Conservation (phyloP, 176 grass and related monocot genomes). For the Poa pratensis region DNA sequence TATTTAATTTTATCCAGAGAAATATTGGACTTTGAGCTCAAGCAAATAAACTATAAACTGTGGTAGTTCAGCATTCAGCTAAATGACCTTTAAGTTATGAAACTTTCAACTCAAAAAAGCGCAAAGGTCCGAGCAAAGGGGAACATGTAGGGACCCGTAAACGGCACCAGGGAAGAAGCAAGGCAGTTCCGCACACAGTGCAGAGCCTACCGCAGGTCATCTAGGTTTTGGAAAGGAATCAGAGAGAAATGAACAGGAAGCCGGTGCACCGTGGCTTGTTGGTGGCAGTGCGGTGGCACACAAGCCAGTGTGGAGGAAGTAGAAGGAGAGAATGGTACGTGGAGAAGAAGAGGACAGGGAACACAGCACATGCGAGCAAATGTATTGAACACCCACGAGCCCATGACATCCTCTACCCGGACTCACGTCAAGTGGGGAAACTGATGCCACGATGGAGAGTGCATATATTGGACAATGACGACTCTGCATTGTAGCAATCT, state of each 20-base stretch:
- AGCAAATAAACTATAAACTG: conserved; percentile 19
- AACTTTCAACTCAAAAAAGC: neutral
- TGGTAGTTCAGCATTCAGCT: neutral
- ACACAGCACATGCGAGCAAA: neutral
- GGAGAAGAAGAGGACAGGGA: conserved; percentile 17
- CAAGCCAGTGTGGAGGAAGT: neutral
- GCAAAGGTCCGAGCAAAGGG: neutral
- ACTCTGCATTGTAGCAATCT: neutral
- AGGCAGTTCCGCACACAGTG: neutral
- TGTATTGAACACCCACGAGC: neutral
- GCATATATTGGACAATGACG: neutral
- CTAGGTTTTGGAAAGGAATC: conserved; percentile 23
- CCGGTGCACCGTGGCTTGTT: neutral
- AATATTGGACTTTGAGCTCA: neutral
- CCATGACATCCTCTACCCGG: neutral
- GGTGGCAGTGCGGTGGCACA: neutral
- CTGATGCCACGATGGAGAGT: neutral
- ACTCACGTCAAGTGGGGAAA: neutral
- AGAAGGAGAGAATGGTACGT: conserved; percentile 9
- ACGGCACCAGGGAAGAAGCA: neutral
- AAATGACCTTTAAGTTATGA: conserved; percentile 6
- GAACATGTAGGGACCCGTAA: neutral
- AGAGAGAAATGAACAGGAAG: neutral
- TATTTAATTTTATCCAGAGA: neutral
- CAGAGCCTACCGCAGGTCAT: neutral